A percentile compares a stretch with the other conserved stretches of the same genome.
Evolutionary conservation across 768 basidiomycete genomes (phyloP).

Genomic region (Coprinellus micaceus): DNA sequence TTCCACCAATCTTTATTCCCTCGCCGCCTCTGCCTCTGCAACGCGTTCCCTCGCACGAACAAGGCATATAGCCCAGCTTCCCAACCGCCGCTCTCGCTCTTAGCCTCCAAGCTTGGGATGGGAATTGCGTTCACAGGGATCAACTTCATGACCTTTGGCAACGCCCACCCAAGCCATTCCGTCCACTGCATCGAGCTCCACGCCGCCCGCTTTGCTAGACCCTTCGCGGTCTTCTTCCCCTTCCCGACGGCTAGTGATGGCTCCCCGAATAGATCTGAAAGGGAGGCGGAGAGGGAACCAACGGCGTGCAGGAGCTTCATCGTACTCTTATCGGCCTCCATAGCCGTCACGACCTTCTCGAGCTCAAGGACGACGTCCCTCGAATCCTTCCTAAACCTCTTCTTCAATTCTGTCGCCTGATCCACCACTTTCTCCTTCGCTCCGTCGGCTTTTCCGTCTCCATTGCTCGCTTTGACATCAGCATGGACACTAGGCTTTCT

Average conservation of each 20-base stretch:
- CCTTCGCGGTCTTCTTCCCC: constrained; percentile 2
- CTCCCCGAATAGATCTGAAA: constrained; percentile 11
- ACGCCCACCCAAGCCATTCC: constrained; percentile 30
- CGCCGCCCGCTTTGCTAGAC: neutral
- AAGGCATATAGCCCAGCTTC: constrained; percentile 30
- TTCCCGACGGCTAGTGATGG: neutral
- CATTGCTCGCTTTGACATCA: no score
- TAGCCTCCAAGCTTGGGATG: constrained; percentile 37
- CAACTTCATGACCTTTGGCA: constrained; percentile 28
- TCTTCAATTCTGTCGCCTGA: constrained; percentile 11
- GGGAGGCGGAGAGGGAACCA: constrained; percentile 13
- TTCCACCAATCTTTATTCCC: neutral
- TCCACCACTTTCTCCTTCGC: constrained; percentile 10
- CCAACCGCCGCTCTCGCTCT: constrained; percentile 26
- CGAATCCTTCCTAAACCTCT: constrained; percentile 12
- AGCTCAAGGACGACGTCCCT: constrained; percentile 15
- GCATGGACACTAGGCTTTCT: no score
- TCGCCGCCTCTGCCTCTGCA: constrained; percentile 3
- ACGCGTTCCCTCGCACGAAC: constrained; percentile 20
- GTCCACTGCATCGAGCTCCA: constrained; percentile 10
- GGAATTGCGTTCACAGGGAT: constrained; percentile 26
- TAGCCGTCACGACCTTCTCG: constrained; percentile 16
- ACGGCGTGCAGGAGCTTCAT: constrained; percentile 20
- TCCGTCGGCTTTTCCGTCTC: neutral
- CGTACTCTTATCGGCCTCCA: constrained; percentile 22